phyloP scores from a whole-genome alignment of 345 rosid species.

The Rhizophora apiculata region DNA sequence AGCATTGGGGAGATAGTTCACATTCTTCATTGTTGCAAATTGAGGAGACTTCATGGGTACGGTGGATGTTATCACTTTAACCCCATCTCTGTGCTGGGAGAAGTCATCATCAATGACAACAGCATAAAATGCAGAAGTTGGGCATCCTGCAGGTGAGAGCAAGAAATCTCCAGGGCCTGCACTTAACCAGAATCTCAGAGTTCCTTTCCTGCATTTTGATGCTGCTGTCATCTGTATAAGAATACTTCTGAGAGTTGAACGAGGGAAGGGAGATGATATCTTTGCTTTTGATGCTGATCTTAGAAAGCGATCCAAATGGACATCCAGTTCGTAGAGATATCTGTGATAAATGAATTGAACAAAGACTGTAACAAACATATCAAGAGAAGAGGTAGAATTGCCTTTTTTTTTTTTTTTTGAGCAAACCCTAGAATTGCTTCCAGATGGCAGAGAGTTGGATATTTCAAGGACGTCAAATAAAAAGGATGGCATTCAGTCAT shows the following conservation, averaged over 20 bases:
- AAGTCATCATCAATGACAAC: conserved; percentile 52
- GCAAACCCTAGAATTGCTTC: background rate
- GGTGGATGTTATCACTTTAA: conserved; percentile 57
- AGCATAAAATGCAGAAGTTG: conserved; percentile 63
- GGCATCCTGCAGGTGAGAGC: conserved; percentile 59
- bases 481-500: conserved; percentile 7
- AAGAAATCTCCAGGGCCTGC: conserved; percentile 70
- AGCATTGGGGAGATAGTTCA: conserved; percentile 65
- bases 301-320: conserved; percentile 58
- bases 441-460: background rate
- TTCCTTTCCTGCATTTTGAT: conserved; percentile 58
- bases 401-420: background rate
- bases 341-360: conserved; percentile 22
- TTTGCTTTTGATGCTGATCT: conserved; percentile 56
- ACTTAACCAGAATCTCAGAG: conserved; percentile 60
- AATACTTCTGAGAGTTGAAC: conserved; percentile 54
- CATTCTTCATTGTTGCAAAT: conserved; percentile 58
- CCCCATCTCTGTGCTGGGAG: conserved; percentile 53
- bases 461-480: background rate
- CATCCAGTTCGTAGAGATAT: conserved; percentile 60
- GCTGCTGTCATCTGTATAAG: conserved; percentile 51
- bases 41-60: conserved; percentile 57
- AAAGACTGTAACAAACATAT: too few species aligned
- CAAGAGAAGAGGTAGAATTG: background rate
- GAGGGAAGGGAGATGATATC: conserved; percentile 56